Conservation (phyloP, 1,284 basidiomycete species). For the Cutaneotrichosporon arboriforme region DNA sequence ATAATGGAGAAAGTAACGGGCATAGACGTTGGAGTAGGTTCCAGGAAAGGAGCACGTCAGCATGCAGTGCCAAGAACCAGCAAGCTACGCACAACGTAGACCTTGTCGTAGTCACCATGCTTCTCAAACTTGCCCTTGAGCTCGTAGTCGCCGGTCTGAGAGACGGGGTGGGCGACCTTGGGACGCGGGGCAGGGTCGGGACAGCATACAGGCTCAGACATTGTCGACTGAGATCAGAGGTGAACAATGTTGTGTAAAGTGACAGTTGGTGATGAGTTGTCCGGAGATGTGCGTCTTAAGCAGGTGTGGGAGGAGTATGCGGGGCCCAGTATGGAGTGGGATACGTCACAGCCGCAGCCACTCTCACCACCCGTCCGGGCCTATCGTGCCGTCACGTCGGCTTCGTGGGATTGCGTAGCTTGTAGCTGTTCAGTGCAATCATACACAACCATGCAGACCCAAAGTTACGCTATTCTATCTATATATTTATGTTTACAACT, state of each 20-base stretch:
- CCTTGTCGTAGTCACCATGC: conserved; percentile 30
- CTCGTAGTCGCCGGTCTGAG: conserved; percentile 21
- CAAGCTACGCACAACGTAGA: conserved; percentile 30
- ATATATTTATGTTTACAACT: conserved; percentile 1
- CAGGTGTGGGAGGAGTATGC: not conserved
- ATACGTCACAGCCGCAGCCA: not conserved
- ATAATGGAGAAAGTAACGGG: no score
- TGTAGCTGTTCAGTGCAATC: not conserved
- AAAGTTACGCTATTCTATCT: no score
- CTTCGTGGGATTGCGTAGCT: no score
- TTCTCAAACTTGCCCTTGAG: conserved; percentile 24
- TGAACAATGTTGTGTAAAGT: not conserved
- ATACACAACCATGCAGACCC: not conserved
- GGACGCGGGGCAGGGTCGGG: conserved; percentile 30
- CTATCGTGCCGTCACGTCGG: no score
- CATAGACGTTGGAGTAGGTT: no score
- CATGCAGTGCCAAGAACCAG: not conserved
- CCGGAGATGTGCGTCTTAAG: not conserved
- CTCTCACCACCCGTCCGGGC: no score
- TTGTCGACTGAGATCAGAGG: not conserved
- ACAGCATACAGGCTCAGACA: conserved; percentile 24
- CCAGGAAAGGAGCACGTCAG: not conserved
- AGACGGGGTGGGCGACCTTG: conserved; percentile 32
- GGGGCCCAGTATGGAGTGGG: not conserved
- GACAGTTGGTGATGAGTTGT: not conserved